Percentiles rank a stretch among this genome's conserved stretches.
Evolutionary conservation across 1,284 basidiomycete species (phyloP).

Genomic region (Trametes versicolor): DNA sequence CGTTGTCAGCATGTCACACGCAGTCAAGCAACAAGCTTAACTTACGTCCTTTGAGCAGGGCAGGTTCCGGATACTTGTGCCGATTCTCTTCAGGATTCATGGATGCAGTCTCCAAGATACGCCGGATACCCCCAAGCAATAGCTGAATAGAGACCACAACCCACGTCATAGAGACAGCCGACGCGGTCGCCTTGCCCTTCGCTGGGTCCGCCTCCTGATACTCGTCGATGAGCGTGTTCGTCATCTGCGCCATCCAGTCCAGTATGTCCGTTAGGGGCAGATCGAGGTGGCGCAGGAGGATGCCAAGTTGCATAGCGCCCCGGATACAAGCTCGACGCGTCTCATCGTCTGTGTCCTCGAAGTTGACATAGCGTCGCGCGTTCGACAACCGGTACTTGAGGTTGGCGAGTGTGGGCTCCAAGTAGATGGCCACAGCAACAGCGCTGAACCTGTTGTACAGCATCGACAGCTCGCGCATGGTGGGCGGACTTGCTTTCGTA

Average conservation of each 20-base stretch:
- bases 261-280: constrained; percentile 66
- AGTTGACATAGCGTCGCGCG: constrained; percentile 75
- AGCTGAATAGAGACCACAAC: constrained; percentile 55
- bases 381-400: constrained; percentile 65
- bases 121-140: constrained; percentile 68
- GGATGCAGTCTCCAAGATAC: constrained; percentile 64
- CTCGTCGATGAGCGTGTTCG: constrained; percentile 68
- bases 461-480: constrained; percentile 74
- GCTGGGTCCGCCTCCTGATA: constrained; percentile 45
- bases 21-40: constrained; percentile 30
- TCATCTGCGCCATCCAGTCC: constrained; percentile 76
- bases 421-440: constrained; percentile 79
- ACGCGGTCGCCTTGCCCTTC: constrained; percentile 19
- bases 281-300: constrained; percentile 70
- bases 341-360: constrained; percentile 73
- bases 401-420: constrained; percentile 66
- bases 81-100: constrained; percentile 46
- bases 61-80: constrained; percentile 71
- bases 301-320: constrained; percentile 80
- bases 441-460: constrained; percentile 89
- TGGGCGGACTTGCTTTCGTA: constrained; percentile 63
- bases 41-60: constrained; percentile 68
- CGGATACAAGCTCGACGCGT: constrained; percentile 81
- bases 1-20: constrained; percentile 17
- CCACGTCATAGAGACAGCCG: constrained; percentile 32